Evolutionary conservation across 2,329 filamentous ascomycete genomes (phyloP), one percentile per base, ranked within the genome.

Genomic region (Claviceps maximensis): DNA sequence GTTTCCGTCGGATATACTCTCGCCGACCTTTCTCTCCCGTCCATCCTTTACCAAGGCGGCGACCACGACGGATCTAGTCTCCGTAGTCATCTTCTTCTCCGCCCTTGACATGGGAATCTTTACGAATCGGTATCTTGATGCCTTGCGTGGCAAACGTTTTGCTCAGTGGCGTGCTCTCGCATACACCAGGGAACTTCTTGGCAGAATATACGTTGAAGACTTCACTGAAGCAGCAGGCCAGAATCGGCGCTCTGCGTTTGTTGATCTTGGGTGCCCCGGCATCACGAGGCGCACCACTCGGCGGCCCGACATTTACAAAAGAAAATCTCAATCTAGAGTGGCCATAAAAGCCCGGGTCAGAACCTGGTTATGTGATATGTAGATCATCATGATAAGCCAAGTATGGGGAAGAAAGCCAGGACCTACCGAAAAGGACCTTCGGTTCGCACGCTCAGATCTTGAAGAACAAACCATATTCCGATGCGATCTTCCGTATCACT

Each of bases 141-240:
- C 93, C 93, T 64, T 98, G 93, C 1, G 80, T 77, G 3, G 93
- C 91, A 70, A 98, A 97, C 56, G 83, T 87, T 68, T 94, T 95
- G 76, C 90, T 96, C 19, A 97, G 73, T 4, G 82, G 71, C 0
- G 93, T 98, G 67, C 87, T 94, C 66, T 97, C 91, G 54, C 95
- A 95, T 1, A 98, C 93, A 42, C 93, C 93, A 0, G 93, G 93
- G 68, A 98, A 98, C 64, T 96, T 96, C 77, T 98, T 98, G 48
- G 93, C 93, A 2, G 88, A 95, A 70, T 86, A 97, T 31, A 98
- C 93, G 52, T 89, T 87, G 74, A 98, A 97, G 2, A 83, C 78
- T 4, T 95, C 86, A 48, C 87, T 94, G 69, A 91, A 97, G 61
- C 83, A 84, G 9, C 84, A 86, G 1, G 91, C 89, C 19, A 97